Base-by-base conservation (phyloP, 169 alveolate species). In the Perkinsus olseni region DNA sequence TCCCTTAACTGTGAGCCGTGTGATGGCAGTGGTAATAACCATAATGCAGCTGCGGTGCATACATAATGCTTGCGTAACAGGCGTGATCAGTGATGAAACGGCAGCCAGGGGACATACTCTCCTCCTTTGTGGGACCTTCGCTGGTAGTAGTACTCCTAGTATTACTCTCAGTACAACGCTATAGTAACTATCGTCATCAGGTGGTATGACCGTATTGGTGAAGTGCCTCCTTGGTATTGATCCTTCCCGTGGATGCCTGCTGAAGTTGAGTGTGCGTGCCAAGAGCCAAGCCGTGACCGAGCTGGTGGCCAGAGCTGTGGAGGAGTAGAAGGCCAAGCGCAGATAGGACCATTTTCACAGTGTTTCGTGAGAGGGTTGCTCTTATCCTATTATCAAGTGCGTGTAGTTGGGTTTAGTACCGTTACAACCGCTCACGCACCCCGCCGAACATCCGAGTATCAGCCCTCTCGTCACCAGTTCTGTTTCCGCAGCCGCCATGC, bases 1-100 rank as follows among this genome's bases (percentile, higher is more conserved):
- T 24, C 92, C 20, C 92, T 94, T 36, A 50, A 92, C n/a, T 48
- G 93, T 62, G 94, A 94, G 3, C 92, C 95, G 31, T 94, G 95
- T 91, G 95, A 94, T 38, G 82, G 91, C 51, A 74, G 93, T 10
- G 95, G 91, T 20, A 62, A 62, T 62, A 62, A 8, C 62, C 6
- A 45, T 13, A 28, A 21, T 62, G 82, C 17, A 0, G 17, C 17
- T 24, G 17, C 17, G 28, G 34, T 62, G 1, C 28, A 62, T 62
- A 62, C 34, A 62, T 28, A 62, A 62, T 3, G 17, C 31, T 28
- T 3, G 31, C 31, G 8, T 28, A 24, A 24, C 34, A 62, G 82
- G 82, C 17, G 82, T 62, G 28, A 62, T 62, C 0, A 62, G 82
- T 62, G 92, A 92, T 13, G 94, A 92, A 24, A 48, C 93, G 31